Percentiles rank a stretch among this genome's conserved stretches.
phyloP scores from a whole-genome alignment of 345 rosid species.

The Carallia pectinifolia region DNA sequence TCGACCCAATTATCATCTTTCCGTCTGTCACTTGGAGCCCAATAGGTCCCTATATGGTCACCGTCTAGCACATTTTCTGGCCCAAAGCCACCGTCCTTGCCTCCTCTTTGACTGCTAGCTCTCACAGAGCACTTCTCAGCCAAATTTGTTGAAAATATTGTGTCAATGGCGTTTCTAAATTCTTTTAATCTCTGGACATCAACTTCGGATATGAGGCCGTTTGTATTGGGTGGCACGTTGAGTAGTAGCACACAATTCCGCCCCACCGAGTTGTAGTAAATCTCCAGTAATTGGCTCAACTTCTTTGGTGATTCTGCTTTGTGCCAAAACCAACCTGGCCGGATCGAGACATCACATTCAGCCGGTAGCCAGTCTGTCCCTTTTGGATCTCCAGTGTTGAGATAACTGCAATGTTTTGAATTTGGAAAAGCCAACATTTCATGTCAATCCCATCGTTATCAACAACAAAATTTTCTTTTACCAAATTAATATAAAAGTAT shows the following conservation, averaged over 20 bases:
- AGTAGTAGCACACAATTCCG: slow-evolving; percentile 58
- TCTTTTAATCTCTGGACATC: slow-evolving; percentile 46
- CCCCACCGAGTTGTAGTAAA: slow-evolving; percentile 57
- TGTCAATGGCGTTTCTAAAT: slow-evolving; percentile 44
- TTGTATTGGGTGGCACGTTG: slow-evolving; percentile 65
- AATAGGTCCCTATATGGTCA: slow-evolving; percentile 67
- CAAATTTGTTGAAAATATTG: slow-evolving; percentile 46
- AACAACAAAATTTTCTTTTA: no score
- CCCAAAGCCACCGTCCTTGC: slow-evolving; percentile 49
- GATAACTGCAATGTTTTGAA: no score
- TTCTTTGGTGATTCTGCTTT: slow-evolving; percentile 52
- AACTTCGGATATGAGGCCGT: slow-evolving; percentile 54
- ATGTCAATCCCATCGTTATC: no score
- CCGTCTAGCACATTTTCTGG: slow-evolving; percentile 53
- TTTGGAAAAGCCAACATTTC: no score
- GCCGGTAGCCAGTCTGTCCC: no score
- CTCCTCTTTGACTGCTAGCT: slow-evolving; percentile 62
- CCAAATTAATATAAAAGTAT: no score
- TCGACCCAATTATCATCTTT: slow-evolving; percentile 44
- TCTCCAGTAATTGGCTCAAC: slow-evolving; percentile 48
- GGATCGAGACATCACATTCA: slow-evolving; percentile 8
- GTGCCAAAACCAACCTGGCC: slow-evolving; percentile 77
- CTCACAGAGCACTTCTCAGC: slow-evolving; percentile 37
- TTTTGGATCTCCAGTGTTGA: no score
- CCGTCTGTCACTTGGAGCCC: slow-evolving; percentile 42